phyloP scores from a whole-genome alignment of 169 alveolate species.

The Fabrea salina region DNA sequence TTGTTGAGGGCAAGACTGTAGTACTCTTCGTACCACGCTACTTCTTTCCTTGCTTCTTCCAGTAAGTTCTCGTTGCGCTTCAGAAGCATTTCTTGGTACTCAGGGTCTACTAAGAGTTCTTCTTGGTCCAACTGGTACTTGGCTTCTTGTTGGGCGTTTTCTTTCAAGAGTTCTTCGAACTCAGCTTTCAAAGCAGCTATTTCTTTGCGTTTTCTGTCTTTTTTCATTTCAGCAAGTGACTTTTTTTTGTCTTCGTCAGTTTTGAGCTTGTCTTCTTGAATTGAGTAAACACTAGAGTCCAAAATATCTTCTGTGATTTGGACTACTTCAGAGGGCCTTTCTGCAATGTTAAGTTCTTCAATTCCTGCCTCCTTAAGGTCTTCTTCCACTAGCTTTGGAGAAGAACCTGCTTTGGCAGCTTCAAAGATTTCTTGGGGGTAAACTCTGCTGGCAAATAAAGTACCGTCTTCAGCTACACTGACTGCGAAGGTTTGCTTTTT shows the following conservation, averaged over 20 bases:
- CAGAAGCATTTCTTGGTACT: constrained; percentile 71
- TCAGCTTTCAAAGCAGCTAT: constrained; percentile 69
- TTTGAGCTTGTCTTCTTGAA: constrained; percentile 78
- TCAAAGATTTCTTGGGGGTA: constrained; percentile 44
- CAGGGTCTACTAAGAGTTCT: constrained; percentile 82
- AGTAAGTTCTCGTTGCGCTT: constrained; percentile 68
- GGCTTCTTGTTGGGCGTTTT: constrained; percentile 62
- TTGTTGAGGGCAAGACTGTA: constrained; percentile 67
- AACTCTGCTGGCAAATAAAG: constrained; percentile 50
- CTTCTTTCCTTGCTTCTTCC: constrained; percentile 79
- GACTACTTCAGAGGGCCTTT: background rate
- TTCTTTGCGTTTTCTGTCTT: constrained; percentile 66
- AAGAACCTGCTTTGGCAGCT: constrained; percentile 26
- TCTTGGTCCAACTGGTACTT: constrained; percentile 68
- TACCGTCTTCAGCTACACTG: constrained; percentile 74
- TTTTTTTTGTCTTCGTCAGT: constrained; percentile 82
- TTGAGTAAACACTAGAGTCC: constrained; percentile 49
- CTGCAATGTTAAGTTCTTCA: background rate
- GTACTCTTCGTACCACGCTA: constrained; percentile 79
- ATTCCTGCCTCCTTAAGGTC: background rate
- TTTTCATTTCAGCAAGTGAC: constrained; percentile 82
- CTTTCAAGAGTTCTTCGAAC: constrained; percentile 53
- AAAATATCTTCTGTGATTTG: constrained; percentile 45
- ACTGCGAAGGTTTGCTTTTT: constrained; percentile 47
- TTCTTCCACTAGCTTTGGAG: constrained; percentile 8